phyloP scores from a whole-genome alignment of 192 early-diverging fungal genomes.

The Phycomyces nitens region DNA sequence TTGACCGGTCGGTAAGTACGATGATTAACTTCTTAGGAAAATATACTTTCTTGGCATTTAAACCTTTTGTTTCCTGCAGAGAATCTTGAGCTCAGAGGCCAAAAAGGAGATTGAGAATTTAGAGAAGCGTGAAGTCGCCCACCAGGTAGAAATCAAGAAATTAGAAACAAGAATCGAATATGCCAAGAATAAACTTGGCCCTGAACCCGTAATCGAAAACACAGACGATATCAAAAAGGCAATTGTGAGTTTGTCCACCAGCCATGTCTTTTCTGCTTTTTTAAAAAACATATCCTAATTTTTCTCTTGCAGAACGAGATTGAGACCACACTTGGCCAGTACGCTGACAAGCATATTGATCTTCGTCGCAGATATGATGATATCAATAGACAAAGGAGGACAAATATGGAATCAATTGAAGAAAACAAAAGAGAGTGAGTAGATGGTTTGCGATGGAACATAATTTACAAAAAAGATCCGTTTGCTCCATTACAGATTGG shows the following conservation, averaged over 20 bases:
- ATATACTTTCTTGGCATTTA: background rate
- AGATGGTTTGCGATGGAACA: no score
- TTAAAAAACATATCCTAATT: background rate
- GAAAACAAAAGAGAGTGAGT: slow-evolving; percentile 30
- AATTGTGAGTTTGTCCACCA: slow-evolving; percentile 41
- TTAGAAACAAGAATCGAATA: slow-evolving; percentile 29
- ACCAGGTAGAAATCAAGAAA: slow-evolving; percentile 28
- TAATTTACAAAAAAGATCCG: background rate
- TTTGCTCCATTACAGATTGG: slow-evolving; percentile 36
- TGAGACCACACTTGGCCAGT: slow-evolving; percentile 11
- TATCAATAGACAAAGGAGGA: slow-evolving; percentile 19
- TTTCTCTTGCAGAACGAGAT: slow-evolving; percentile 24
- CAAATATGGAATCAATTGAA: slow-evolving; percentile 10
- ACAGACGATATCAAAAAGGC: slow-evolving; percentile 23
- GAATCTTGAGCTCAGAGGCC: slow-evolving; percentile 28
- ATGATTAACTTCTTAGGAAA: no score
- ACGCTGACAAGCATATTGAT: slow-evolving; percentile 31
- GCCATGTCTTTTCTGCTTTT: background rate
- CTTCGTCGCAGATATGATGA: slow-evolving; percentile 35
- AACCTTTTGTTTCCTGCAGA: slow-evolving; percentile 30
- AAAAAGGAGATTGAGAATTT: slow-evolving; percentile 32
- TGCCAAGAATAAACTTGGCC: slow-evolving; percentile 24
- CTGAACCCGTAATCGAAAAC: slow-evolving; percentile 21
- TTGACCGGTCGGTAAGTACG: no score
- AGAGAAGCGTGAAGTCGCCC: slow-evolving; percentile 30